Evolutionary conservation across 2,329 filamentous ascomycete genomes (phyloP).

Genomic region (Ploettnerulaceae sp.): DNA sequence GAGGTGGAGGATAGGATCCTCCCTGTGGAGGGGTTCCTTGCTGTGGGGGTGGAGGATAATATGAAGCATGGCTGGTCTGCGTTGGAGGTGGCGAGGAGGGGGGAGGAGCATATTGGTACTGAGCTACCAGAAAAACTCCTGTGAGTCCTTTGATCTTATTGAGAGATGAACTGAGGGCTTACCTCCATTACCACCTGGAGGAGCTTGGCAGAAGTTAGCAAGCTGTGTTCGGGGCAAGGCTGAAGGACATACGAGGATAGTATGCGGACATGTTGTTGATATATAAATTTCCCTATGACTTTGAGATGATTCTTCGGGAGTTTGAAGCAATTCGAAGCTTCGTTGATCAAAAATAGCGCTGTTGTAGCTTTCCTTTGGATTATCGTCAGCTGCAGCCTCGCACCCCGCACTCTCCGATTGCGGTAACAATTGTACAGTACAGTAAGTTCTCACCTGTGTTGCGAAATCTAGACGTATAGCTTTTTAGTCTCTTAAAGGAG

Average conservation of each 20-base stretch:
- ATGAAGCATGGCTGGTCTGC: conserved; percentile 27
- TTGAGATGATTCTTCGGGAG: background rate
- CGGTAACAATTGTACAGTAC: too few relatives aligned
- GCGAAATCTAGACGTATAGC: too few relatives aligned
- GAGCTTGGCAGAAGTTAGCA: conserved; percentile 28
- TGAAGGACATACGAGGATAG: conserved; percentile 34
- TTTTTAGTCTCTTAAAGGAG: too few relatives aligned
- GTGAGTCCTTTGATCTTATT: conserved; percentile 7
- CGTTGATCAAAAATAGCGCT: background rate
- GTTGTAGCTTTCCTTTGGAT: conserved; percentile 5
- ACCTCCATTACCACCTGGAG: conserved; percentile 29
- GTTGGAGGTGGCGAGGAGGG: conserved; percentile 31
- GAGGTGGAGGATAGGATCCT: conserved; percentile 29
- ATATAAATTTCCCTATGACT: background rate
- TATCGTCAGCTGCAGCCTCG: conserved; percentile 11
- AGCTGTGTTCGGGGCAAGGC: conserved; percentile 5
- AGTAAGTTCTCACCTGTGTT: conserved; percentile 4
- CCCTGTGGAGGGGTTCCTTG: conserved; percentile 26
- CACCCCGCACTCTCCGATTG: conserved; percentile 5
- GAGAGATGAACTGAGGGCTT: conserved; percentile 1
- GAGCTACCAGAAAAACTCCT: conserved; percentile 13
- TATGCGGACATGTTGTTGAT: conserved; percentile 28
- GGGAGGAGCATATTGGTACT: conserved; percentile 31
- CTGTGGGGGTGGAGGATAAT: conserved; percentile 34
- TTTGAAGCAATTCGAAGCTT: conserved; percentile 13